phyloP scores from a whole-genome alignment of 2,329 filamentous ascomycete genomes.

The Botrytis byssoidea region DNA sequence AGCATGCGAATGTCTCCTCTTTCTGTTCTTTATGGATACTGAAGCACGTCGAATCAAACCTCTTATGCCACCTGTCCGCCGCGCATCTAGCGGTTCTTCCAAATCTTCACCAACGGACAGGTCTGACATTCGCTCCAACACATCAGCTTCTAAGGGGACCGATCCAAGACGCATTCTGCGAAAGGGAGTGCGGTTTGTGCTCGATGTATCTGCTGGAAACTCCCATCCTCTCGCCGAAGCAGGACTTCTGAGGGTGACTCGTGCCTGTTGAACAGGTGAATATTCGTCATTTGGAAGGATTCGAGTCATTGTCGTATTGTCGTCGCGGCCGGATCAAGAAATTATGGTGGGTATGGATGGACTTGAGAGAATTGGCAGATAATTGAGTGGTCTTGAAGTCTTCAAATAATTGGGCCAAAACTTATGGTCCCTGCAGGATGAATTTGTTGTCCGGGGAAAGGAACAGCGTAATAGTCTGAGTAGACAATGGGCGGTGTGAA shows the following conservation, averaged over 20 bases:
- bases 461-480: background rate
- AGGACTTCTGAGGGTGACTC: constrained; percentile 41
- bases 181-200: constrained; percentile 36
- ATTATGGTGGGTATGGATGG: background rate
- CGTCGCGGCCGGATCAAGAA: background rate
- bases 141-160: constrained; percentile 7
- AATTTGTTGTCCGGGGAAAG: constrained; percentile 8
- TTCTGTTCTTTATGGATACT: constrained; percentile 35
- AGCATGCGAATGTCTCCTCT: constrained; percentile 35
- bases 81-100: constrained; percentile 4
- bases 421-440: constrained; percentile 12
- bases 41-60: constrained; percentile 38
- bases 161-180: constrained; percentile 28
- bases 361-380: background rate
- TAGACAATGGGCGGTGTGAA: constrained; percentile 9
- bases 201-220: background rate
- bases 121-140: constrained; percentile 8
- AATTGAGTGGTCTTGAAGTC: background rate
- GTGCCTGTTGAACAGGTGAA: constrained; percentile 46
- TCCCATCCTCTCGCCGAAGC: background rate
- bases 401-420: constrained; percentile 7
- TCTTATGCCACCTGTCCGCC: constrained; percentile 10
- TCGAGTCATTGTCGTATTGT: constrained; percentile 39
- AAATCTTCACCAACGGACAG: constrained; percentile 2
- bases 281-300: constrained; percentile 45